A percentile compares a stretch with the other conserved stretches of the same genome.
These are phyloP conservation scores for Termitomyces sp. DNA, from an alignment of 768 basidiomycete species.

Conservation along the genomic window DNA sequence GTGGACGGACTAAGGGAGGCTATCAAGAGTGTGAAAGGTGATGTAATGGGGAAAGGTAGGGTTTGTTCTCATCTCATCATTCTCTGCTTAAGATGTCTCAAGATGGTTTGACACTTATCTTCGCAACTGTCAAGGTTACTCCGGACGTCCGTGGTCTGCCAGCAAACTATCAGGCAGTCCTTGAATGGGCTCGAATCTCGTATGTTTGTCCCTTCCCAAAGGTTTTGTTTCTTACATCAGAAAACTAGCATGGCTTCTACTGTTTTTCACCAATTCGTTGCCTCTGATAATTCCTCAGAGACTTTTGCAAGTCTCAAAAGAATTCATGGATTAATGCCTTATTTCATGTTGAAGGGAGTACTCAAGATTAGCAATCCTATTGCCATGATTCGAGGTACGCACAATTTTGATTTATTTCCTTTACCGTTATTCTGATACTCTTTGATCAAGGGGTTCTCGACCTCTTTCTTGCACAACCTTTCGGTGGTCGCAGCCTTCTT, in stretches of 20 bases:
- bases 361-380: slow-evolving; percentile 94
- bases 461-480: slow-evolving; percentile 94
- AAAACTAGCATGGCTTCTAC: slow-evolving; percentile 81
- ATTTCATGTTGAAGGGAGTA: slow-evolving; percentile 91
- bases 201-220: slow-evolving; percentile 32
- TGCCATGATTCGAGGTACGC: slow-evolving; percentile 82
- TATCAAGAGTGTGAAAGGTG: slow-evolving; percentile 85
- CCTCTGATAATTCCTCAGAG: slow-evolving; percentile 88
- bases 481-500: slow-evolving; percentile 87
- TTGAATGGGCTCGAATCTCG: slow-evolving; percentile 98
- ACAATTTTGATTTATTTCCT: neutral
- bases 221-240: neutral
- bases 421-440: neutral
- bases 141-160: slow-evolving; percentile 75
- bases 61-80: neutral
- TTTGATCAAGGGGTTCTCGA: slow-evolving; percentile 60
- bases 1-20: slow-evolving; percentile 84
- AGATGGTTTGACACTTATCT: slow-evolving; percentile 90
- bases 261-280: slow-evolving; percentile 92
- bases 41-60: slow-evolving; percentile 81
- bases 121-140: slow-evolving; percentile 80
- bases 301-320: slow-evolving; percentile 85
- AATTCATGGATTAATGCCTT: slow-evolving; percentile 95
- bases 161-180: slow-evolving; percentile 76
- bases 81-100: neutral